Evolutionary conservation across 192 early-diverging fungal genomes (phyloP).

Genomic region (Chytriomyces confervae): DNA sequence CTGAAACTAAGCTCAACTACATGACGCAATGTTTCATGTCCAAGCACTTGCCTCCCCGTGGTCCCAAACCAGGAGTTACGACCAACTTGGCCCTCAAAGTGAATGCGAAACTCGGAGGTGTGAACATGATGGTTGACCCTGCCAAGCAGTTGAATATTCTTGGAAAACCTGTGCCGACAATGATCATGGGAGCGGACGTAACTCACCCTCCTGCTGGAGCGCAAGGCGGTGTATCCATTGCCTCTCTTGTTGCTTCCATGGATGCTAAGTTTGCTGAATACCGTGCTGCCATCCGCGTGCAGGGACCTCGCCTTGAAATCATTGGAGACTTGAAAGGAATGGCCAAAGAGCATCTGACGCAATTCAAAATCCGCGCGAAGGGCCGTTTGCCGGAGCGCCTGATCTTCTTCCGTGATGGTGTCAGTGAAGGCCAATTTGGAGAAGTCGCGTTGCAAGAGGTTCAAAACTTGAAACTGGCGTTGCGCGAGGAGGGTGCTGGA

Average conservation of each 20-base stretch:
- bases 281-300: constrained; percentile 47
- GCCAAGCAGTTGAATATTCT: constrained; percentile 26
- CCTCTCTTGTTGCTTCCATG: constrained; percentile 53
- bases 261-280: constrained; percentile 45
- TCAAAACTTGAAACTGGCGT: constrained; percentile 56
- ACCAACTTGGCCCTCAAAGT: constrained; percentile 74
- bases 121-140: constrained; percentile 29
- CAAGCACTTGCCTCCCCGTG: constrained; percentile 42
- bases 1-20: constrained; percentile 78
- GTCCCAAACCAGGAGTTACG: constrained; percentile 67
- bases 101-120: constrained; percentile 40
- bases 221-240: constrained; percentile 49
- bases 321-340: constrained; percentile 50
- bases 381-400: constrained; percentile 48
- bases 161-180: constrained; percentile 54
- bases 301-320: constrained; percentile 53
- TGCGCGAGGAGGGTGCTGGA: constrained; percentile 33
- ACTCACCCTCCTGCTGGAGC: constrained; percentile 80
- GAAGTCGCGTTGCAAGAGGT: constrained; percentile 55
- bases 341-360: constrained; percentile 40
- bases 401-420: constrained; percentile 75
- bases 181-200: constrained; percentile 87
- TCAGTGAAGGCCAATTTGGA: constrained; percentile 60
- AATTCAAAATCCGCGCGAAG: constrained; percentile 47
- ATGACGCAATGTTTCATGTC: constrained; percentile 82